These are phyloP conservation scores for Albifimbria verrucaria DNA, from an alignment of 2,329 filamentous ascomycete genomes.

Conservation along the genomic window DNA sequence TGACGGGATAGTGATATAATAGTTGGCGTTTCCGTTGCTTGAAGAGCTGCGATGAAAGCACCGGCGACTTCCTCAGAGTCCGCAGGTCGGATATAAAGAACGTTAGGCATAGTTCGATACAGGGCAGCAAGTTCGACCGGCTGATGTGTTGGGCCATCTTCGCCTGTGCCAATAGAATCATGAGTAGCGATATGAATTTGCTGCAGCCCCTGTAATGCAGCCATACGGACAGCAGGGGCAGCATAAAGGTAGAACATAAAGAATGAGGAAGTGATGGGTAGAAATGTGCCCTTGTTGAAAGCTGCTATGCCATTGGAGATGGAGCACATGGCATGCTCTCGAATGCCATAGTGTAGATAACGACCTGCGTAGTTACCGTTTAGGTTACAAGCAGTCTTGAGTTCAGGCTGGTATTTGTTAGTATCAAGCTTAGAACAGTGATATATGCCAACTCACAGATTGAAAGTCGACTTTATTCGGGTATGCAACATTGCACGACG, in stretches of 20 bases:
- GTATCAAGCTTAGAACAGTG: too few species aligned
- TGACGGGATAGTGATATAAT: slow-evolving; percentile 41
- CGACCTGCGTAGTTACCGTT: slow-evolving; percentile 53
- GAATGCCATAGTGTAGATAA: slow-evolving; percentile 58
- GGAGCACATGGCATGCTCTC: slow-evolving; percentile 59
- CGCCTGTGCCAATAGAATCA: slow-evolving; percentile 56
- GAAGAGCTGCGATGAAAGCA: slow-evolving; percentile 42
- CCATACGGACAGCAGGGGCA: slow-evolving; percentile 58
- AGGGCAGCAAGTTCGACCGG: slow-evolving; percentile 55
- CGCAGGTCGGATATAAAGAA: slow-evolving; percentile 51
- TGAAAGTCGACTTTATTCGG: slow-evolving; percentile 40
- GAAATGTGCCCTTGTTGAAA: slow-evolving; percentile 49
- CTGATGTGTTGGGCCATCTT: slow-evolving; percentile 62
- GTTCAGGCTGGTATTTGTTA: slow-evolving; percentile 24
- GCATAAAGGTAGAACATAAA: slow-evolving; percentile 62
- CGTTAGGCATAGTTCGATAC: slow-evolving; percentile 41
- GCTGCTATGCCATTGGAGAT: slow-evolving; percentile 59
- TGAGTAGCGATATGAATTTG: slow-evolving; percentile 60
- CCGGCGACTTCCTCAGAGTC: slow-evolving; percentile 51
- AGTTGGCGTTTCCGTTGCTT: slow-evolving; percentile 25
- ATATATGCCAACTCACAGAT: slow-evolving; percentile 12
- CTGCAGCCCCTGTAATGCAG: slow-evolving; percentile 51
- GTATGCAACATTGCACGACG: slow-evolving; percentile 47
- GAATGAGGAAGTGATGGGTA: slow-evolving; percentile 57
- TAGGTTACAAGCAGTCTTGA: slow-evolving; percentile 41